Evolutionary conservation across 2,329 filamentous ascomycete genomes (phyloP).

Genomic region (Cercospora janseana): DNA sequence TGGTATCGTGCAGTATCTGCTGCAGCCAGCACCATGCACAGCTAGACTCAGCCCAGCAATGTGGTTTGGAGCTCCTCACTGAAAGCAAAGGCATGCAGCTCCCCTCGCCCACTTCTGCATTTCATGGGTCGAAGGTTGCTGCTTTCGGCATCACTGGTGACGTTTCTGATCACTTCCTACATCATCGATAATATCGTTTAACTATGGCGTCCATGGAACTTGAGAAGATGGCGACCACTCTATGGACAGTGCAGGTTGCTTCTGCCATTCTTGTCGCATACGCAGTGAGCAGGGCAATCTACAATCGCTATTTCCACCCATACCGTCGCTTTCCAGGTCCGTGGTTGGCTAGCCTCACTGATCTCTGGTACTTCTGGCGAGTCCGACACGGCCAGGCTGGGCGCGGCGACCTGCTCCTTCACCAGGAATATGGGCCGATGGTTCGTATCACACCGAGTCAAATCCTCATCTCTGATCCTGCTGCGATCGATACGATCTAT

Average conservation of each 20-base stretch:
- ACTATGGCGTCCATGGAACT: too few relatives aligned
- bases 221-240: too few relatives aligned
- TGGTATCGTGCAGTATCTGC: too few relatives aligned
- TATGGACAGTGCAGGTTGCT: neutral
- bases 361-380: slow-evolving; percentile 15
- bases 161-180: too few relatives aligned
- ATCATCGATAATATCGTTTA: too few relatives aligned
- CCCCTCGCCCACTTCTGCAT: too few relatives aligned
- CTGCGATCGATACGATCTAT: slow-evolving; percentile 46
- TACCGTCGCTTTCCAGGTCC: slow-evolving; percentile 45
- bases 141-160: too few relatives aligned
- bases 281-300: slow-evolving; percentile 27
- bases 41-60: too few relatives aligned
- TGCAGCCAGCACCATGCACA: too few relatives aligned
- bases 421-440: slow-evolving; percentile 43
- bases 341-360: slow-evolving; percentile 24
- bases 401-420: slow-evolving; percentile 28
- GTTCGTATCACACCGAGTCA: slow-evolving; percentile 50
- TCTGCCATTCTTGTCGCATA: neutral
- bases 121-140: too few relatives aligned
- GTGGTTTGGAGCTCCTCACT: too few relatives aligned
- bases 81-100: too few relatives aligned
- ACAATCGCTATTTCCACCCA: slow-evolving; percentile 46
- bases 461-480: slow-evolving; percentile 44
- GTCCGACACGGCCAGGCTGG: slow-evolving; percentile 4